Percentiles rank a stretch among this genome's conserved stretches.
Conservation (phyloP, 192 early-diverging fungal species). For the Rhizophagus prolifer region DNA sequence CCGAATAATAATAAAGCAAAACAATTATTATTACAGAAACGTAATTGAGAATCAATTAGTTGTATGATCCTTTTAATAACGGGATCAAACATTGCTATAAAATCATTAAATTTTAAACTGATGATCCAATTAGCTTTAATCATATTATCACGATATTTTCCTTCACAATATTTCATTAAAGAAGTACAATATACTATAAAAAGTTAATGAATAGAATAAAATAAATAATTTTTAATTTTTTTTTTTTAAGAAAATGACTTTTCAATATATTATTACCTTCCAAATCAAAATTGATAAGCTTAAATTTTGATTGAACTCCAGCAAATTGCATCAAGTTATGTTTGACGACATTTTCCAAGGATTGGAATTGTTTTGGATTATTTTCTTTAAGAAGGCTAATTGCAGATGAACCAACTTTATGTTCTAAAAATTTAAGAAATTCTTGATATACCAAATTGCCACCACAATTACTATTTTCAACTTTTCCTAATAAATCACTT, state of each 20-base stretch:
- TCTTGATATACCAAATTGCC: neutral
- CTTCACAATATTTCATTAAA: neutral
- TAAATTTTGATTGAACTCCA: neutral
- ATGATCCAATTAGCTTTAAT: neutral
- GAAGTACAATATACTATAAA: neutral
- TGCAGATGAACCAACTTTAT: neutral
- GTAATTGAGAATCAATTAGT: constrained; percentile 51
- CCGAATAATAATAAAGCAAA: constrained; percentile 55
- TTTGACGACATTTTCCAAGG: too few relatives aligned
- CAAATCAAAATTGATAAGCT: neutral
- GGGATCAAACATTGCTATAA: constrained; percentile 47
- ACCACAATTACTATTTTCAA: neutral
- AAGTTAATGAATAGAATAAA: too few relatives aligned
- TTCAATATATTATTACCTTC: neutral
- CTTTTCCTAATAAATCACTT: neutral
- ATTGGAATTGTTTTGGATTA: neutral
- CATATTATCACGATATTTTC: neutral
- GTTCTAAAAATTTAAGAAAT: constrained; percentile 1
- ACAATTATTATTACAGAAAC: constrained; percentile 31
- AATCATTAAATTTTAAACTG: neutral
- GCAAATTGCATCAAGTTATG: neutral
- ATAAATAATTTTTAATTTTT: too few relatives aligned
- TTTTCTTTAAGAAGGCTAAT: neutral
- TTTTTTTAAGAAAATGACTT: neutral
- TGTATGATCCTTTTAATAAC: constrained; percentile 51